Base-by-base conservation (phyloP, 2,329 filamentous ascomycete genomes). In the Colletotrichum orchidophilum region DNA sequence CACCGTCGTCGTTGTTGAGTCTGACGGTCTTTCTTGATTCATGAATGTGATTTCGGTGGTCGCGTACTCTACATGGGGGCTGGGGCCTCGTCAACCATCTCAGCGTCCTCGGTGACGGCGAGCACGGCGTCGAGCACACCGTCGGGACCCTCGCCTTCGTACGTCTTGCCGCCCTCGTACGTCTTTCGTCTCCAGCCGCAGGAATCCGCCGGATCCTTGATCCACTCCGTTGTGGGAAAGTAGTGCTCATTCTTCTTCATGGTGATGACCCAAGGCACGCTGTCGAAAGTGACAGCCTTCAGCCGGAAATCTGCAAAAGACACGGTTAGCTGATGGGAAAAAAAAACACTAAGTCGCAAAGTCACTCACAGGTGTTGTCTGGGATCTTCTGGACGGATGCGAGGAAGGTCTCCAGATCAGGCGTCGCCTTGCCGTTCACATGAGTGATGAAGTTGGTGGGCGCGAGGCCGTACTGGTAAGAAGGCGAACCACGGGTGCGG, bases 171-270 rank as follows among this genome's bases (percentile, higher is more conserved):
- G 75, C 85, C 86, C 76, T 91, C 89, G 74, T 92, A 91, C 3
- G 90, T 90, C 24, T 90, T 84, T 46, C 90, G 84, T 64, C 85
- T 85, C 91, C 91, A 93, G 60, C 90, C 90, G 73, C 87, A 90
- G 1, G 85, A 81, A 73, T 90, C 88, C 7, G 81, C 81, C 15
- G 82, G 78, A 74, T 92, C 90, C 80, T 92, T 92, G 81, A 90
- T 88, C 87, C 90, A 92, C 77, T 93, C 91, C 81, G 90, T 88
- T 0, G 90, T 92, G 0, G 91, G 91, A 81, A 93, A 93, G 81
- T 99, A 99, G 82, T 99, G 96, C 80, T 99, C 96, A 76, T 98
- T 98, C 89, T 98, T 98, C 91, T 99, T 99, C 94, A 99, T 97
- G 9, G 96, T 99, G 49, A 97, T 94, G n/a, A 99, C 95, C 95